Evolutionary conservation across 169 alveolate genomes (phyloP).

Genomic region (Plasmodium gallinaceum): DNA sequence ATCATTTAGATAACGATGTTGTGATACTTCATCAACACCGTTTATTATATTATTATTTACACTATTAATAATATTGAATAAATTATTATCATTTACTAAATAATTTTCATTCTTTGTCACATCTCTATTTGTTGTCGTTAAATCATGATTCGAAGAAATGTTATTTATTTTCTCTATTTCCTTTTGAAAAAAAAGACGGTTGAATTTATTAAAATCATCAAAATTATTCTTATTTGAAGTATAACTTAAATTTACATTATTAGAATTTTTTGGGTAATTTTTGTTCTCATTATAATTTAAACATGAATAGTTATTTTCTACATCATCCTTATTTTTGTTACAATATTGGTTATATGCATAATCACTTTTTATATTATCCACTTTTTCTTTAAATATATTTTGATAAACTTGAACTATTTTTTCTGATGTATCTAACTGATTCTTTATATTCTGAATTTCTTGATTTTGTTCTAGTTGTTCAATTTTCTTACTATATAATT

Average conservation of each 20-base stretch:
- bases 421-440: conserved; percentile 66
- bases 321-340: conserved; percentile 8
- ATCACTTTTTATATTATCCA: conserved; percentile 29
- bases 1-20: conserved; percentile 26
- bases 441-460: conserved; percentile 62
- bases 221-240: background rate
- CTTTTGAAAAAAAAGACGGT: background rate
- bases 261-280: background rate
- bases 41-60: background rate
- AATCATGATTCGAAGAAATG: background rate
- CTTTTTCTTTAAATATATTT: conserved; percentile 52
- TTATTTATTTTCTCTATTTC: background rate
- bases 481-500: conserved; percentile 41
- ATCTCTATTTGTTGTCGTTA: background rate
- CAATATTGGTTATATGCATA: conserved; percentile 4
- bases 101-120: background rate
- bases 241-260: background rate
- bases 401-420: conserved; percentile 65
- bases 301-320: conserved; percentile 1
- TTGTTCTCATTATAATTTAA: background rate
- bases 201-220: background rate
- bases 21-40: background rate
- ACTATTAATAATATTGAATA: background rate
- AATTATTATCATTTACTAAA: background rate
- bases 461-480: conserved; percentile 48